Evolutionary conservation across 2,329 filamentous ascomycete genomes (phyloP).

Genomic region (Aspergillus hiratsukae): DNA sequence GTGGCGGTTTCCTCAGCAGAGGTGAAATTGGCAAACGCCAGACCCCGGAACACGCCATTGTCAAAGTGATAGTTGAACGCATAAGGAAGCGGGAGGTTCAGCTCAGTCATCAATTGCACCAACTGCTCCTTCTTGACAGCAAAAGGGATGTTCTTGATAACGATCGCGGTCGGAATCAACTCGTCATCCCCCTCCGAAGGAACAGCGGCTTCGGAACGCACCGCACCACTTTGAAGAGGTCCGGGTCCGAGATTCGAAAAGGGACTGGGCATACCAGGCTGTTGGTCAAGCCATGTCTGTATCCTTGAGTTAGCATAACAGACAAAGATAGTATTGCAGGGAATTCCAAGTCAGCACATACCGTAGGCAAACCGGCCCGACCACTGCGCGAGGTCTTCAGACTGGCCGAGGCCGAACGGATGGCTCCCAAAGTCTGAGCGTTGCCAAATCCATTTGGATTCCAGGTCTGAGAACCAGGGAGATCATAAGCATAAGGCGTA

Average conservation of each 20-base stretch:
- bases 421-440: conserved; percentile 60
- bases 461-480: conserved; percentile 70
- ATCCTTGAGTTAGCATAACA: conserved; percentile 3
- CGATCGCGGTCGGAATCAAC: conserved; percentile 94
- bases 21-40: conserved; percentile 98
- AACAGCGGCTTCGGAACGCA: conserved; percentile 39
- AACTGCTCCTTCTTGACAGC: conserved; percentile 96
- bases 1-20: conserved; percentile 87
- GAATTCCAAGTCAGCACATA: conserved; percentile 46
- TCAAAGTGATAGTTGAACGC: conserved; percentile 99
- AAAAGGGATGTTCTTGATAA: conserved; percentile 99
- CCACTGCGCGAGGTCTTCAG: conserved; percentile 52
- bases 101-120: conserved; percentile 86
- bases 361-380: conserved; percentile 64
- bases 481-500: conserved; percentile 65
- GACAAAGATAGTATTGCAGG: conserved; percentile 3
- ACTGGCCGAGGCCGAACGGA: conserved; percentile 53
- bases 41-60: conserved; percentile 89
- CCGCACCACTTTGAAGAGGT: conserved; percentile 37
- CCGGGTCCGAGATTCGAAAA: conserved; percentile 43
- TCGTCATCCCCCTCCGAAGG: conserved; percentile 60
- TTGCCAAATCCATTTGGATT: conserved; percentile 68
- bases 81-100: conserved; percentile 90
- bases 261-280: conserved; percentile 44
- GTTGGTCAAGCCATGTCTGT: conserved; percentile 62